These are phyloP conservation scores for Papiliotrema fonsecae DNA, from an alignment of 1,284 basidiomycete genomes.

Conservation along the genomic window DNA sequence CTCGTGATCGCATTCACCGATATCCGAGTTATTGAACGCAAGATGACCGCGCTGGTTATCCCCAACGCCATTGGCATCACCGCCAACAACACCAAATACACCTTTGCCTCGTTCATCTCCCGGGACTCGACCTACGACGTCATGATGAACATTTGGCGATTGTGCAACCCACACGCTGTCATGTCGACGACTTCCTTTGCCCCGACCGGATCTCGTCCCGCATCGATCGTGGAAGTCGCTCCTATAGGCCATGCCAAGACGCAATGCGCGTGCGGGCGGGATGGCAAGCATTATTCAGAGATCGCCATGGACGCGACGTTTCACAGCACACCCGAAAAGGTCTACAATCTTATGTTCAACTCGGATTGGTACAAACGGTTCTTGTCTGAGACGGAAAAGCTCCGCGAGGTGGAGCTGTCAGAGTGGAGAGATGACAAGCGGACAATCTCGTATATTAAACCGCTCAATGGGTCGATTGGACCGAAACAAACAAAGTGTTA, in stretches of 20 bases:
- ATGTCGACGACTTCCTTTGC: constrained; percentile 30
- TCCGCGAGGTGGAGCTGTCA: constrained; percentile 84
- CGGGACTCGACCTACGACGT: constrained; percentile 96
- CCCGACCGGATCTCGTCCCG: constrained; percentile 25
- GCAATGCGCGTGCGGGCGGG: constrained; percentile 67
- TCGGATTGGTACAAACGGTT: constrained; percentile 95
- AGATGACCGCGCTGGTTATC: constrained; percentile 97
- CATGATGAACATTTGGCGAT: constrained; percentile 91
- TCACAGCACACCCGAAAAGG: constrained; percentile 86
- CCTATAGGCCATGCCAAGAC: constrained; percentile 52
- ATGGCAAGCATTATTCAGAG: constrained; percentile 68
- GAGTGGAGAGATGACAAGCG: constrained; percentile 81
- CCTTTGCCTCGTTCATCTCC: constrained; percentile 92
- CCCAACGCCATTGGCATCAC: constrained; percentile 93
- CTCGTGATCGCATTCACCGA: constrained; percentile 88
- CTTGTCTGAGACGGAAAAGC: constrained; percentile 78
- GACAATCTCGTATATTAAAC: constrained; percentile 94
- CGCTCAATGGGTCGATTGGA: constrained; percentile 78
- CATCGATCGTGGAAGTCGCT: constrained; percentile 22
- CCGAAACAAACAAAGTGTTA: constrained; percentile 95
- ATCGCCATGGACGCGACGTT: constrained; percentile 71
- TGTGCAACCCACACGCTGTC: constrained; percentile 71
- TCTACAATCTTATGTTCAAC: constrained; percentile 93
- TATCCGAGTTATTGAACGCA: constrained; percentile 86
- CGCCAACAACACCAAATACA: constrained; percentile 71